Base-by-base conservation (phyloP, 2,329 filamentous ascomycete genomes). In the Hysterium pulicare region DNA sequence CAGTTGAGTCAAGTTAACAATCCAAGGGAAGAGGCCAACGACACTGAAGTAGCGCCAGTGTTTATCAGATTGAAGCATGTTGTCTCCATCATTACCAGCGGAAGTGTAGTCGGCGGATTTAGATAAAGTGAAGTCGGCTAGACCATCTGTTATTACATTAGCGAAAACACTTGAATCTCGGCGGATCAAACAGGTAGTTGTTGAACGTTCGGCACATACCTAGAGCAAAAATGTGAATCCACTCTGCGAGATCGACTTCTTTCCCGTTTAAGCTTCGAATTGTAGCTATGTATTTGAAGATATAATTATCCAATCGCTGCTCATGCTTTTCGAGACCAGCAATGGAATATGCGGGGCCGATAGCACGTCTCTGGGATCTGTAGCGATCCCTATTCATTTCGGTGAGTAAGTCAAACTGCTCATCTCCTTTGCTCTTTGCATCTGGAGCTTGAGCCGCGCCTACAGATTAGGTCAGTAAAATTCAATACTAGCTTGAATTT, bases 301-400 rank as follows among this genome's bases (percentile, higher is more conserved):
- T 21, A 20, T 33, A 39, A 17, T 11, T 20, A 30, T 43, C 32
- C 19, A 47, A 16, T 11, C 40, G 21, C 11, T 22, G 16, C 26
- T 47, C 41, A 31, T 47, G 45, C 26, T 44, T 44, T 37, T 47
- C 45, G 32, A 47, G 19, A 3, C 32, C 37, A 3, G 6, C 20
- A 22, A 44, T 44, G 9, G 36, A 41, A 22, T 44, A 44, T 19
- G 40, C 38, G 6, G 45, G 45, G 9, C 45, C 45, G 15, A 47
- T 43, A 4, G 40, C 34, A 2, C 45, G 31, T 19, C 48, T 36
- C 38, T 53, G 50, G 33, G 40, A 40, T 16, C 45, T 39, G 30
- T 53, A 49, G 1, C 47, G 28, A n/a, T 49, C 45, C 33, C 47
- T 48, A 26, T 53, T 39, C 10, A 38, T 39, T 20, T 50, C 50